Base-by-base conservation (phyloP, 1,139 yeast genomes). In the Yamadazyma dushanensis region DNA sequence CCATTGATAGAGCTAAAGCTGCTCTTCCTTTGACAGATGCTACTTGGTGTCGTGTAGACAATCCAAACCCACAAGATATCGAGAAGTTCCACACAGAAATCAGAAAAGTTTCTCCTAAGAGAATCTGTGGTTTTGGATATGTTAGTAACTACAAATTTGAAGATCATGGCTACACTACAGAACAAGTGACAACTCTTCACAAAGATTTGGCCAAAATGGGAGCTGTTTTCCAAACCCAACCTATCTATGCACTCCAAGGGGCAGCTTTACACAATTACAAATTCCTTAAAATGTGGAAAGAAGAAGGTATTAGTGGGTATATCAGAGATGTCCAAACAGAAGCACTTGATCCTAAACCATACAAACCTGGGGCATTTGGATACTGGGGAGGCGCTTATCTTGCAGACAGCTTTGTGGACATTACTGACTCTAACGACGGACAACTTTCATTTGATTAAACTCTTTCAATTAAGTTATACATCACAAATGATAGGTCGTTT, bases 121-220 rank as follows among this genome's bases (percentile, higher is more conserved):
- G 70, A 48, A 73, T 76, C 63, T 59, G 77, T 14, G 83, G 78
- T 4, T 78, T 78, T 52, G 78, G 78, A 49, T 57, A 78, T 37
- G 69, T 77, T 19, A 83, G 83, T 13, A 68, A 76, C 26, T 78
- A 78, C 60, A 76, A 78, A 53, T 78, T 82, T 81, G 54, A 64
- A 24, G 72, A 69, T 1, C 77, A 75, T 39, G 83, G 83, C 1
- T 78, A 71, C 54, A 51, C 62, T 18, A 71, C 70, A 15, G 47
- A 59, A 16, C 70, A 70, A 36, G 59, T 78, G 38, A 57, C 66
- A 43, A 61, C 65, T 31, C 77, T 77, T 47, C 74, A 76, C 15
- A 70, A 70, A 63, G 80, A 77, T 43, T 55, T 78, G 28, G 83
- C 75, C 24, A 69, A 73, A 50, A 59, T 68, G 25, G 83, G 83